Evolutionary conservation across 2,329 filamentous ascomycete genomes (phyloP), one percentile per base, ranked within the genome.

Genomic region (Didymellaceae sp.): DNA sequence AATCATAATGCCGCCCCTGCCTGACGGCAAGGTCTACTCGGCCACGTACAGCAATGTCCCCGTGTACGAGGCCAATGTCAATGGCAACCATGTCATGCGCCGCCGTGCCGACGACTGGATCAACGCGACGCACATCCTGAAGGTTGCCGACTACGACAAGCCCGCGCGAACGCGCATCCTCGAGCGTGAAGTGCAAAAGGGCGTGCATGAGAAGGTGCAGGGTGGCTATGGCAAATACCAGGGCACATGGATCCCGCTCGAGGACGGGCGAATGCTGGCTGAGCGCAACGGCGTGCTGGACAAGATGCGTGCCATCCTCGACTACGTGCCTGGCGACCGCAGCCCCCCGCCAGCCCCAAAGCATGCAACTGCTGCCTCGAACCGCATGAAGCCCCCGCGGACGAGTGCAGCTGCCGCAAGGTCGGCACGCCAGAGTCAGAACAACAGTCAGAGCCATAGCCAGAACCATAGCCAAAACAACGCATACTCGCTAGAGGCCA

Each of bases 211-310:
- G 77, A 99, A 99, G 78, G 92, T 99, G 5, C 94, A 99, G 72
- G 94, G 93, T 59, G 94, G 94, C 13, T 97, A 97, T 74, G 94
- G 94, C 66, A 97, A 97, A 84, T 99, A 97, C 64, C 94, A 99
- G 79, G 92, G 94, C 67, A 99, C 94, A 41, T 99, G 94, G 92
- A 94, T 99, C 40, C 94, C 94, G 6, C 83, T 99, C 6, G 82
- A 86, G 11, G 85, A 90, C 57, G 94, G 91, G 48, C 85, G 91
- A 61, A 78, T 84, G 55, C 85, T 99, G 25, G 94, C 94, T 26
- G 86, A 89, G 61, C 88, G 92, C 62, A 96, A 97, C 73, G 89
- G 89, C 58, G 83, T 96, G 43, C 86, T 91, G 61, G 88, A 95
- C 32, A 90, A 91, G 65, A 80, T 99, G 55, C 82, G 82, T 40